Evolutionary conservation across 495 filamentous ascomycete species (phyloP), one percentile per base, ranked within the genome.

Genomic region (Rhizodiscina lignyota): DNA sequence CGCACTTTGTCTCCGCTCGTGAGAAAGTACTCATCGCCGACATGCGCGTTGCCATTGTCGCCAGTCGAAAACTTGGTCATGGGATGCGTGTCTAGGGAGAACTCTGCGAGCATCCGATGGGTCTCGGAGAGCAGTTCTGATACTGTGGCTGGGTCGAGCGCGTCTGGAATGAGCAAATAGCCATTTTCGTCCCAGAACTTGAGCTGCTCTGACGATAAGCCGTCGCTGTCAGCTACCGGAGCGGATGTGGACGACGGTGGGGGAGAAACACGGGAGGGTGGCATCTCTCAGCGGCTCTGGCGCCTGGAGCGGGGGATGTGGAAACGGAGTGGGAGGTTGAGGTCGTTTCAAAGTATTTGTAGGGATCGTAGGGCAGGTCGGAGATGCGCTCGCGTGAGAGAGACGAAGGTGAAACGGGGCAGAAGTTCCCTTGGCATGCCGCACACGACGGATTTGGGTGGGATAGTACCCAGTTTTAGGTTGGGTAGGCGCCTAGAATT

Each of bases 1-100:
- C 81, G 76, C 32, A 97, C 63, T 48, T 96, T 92, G 66, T 94
- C 80, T 35, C 81, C 82, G 1, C 75, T 83, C 2, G 58, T 62
- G 0, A 97, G 70, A 59, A 97, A 97, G 71, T 97, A 97, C 53
- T 79, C 72, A 60, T 97, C 89, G 40, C 89, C 86, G 17, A 94
- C 79, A 58, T 97, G 89, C 11, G 45, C 42, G 24, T 28, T 43
- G 26, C 61, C 66, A 39, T 72, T 65, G 30, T 71, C 64, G 48
- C 84, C 85, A 1, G 86, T 92, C 12, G 74, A 76, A 70, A 97
- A 97, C 49, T 72, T 75, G 2, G 89, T 97, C 63, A 96, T 73
- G 0, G 89, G 89, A 59, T 97, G 89, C 17, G 72, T 66, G 20
- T 72, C 62, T 4, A 97, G 63, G 19, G 68, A 57, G 62, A 97